These are phyloP conservation scores for Hypoxylon sp. DNA, from an alignment of 2,329 filamentous ascomycete species.

Conservation along the genomic window DNA sequence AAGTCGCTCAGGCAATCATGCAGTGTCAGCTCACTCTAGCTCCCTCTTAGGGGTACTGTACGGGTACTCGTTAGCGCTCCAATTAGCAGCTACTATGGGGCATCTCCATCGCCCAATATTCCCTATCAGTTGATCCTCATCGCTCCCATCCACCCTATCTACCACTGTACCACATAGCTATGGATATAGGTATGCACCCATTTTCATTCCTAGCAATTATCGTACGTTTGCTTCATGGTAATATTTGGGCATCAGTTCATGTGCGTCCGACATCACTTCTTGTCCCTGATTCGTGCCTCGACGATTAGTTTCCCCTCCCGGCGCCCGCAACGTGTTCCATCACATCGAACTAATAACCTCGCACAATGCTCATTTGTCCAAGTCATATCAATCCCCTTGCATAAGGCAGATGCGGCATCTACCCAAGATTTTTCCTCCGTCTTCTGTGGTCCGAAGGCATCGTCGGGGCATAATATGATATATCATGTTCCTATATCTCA, in stretches of 20 bases:
- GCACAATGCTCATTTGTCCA: slow-evolving; percentile 24
- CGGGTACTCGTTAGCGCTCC: background rate
- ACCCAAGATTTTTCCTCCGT: slow-evolving; percentile 1
- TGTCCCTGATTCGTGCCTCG: slow-evolving; percentile 28
- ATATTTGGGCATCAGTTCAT: slow-evolving; percentile 36
- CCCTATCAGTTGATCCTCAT: slow-evolving; percentile 6
- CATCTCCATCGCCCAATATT: background rate
- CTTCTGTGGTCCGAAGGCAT: background rate
- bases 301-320: slow-evolving; percentile 24
- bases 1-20: background rate
- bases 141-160: slow-evolving; percentile 27
- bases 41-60: background rate
- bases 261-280: slow-evolving; percentile 26
- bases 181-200: background rate
- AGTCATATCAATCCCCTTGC: slow-evolving; percentile 28
- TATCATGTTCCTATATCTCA: slow-evolving; percentile 20
- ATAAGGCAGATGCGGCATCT: slow-evolving; percentile 17
- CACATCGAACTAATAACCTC: slow-evolving; percentile 17
- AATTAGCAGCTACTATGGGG: slow-evolving; percentile 5
- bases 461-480: slow-evolving; percentile 16
- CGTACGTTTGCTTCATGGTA: slow-evolving; percentile 25
- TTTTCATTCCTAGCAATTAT: slow-evolving; percentile 3
- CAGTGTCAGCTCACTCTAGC: background rate
- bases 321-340: slow-evolving; percentile 28
- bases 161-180: background rate